phyloP scores from a whole-genome alignment of 805 yeast genomes.

The Metschnikowia drakensbergensis region DNA sequence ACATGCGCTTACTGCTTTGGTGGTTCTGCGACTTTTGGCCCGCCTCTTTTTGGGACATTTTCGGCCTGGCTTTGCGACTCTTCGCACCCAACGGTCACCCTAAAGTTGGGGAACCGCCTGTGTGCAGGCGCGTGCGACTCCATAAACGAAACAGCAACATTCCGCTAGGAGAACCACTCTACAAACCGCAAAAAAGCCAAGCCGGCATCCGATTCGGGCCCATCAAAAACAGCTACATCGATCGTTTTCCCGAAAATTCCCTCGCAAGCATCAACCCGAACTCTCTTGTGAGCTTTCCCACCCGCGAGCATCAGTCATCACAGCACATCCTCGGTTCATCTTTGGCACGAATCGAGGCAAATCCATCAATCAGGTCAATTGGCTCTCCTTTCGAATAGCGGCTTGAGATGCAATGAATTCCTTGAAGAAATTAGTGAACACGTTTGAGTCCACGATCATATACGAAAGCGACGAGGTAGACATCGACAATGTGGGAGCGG shows the following conservation, averaged over 20 bases:
- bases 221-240: neutral
- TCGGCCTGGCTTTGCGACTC: neutral
- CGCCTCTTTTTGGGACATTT: neutral
- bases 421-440: conserved; percentile 16
- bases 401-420: conserved; percentile 18
- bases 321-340: too few species aligned
- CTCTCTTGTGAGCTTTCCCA: too few species aligned
- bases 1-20: neutral
- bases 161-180: neutral
- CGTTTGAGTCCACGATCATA: conserved; percentile 8
- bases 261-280: too few species aligned
- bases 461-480: neutral
- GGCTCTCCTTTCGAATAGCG: too few species aligned
- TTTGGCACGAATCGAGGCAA: too few species aligned
- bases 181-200: neutral
- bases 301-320: too few species aligned
- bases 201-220: neutral
- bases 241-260: neutral
- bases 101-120: conserved; percentile 2
- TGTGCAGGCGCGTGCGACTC: conserved; percentile 2
- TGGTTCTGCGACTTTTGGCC: neutral
- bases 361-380: too few species aligned
- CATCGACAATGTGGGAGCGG: neutral
- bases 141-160: conserved; percentile 6
- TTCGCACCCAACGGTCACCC: conserved; percentile 5